phyloP scores from a whole-genome alignment of 352 stramenopile genomes.

The Peronosclerospora sorghi region DNA sequence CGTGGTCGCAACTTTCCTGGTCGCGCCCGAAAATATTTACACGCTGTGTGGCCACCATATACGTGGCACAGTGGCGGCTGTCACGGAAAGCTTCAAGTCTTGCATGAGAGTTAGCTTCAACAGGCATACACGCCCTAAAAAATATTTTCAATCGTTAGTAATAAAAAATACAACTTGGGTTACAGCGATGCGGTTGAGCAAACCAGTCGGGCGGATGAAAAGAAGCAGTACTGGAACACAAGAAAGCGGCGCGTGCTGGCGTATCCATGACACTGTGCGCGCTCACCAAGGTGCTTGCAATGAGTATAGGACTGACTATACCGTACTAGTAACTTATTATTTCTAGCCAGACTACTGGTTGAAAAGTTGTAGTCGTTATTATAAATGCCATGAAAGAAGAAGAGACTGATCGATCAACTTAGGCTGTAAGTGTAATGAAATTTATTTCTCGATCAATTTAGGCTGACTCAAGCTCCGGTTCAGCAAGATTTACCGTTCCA shows the following conservation, averaged over 20 bases:
- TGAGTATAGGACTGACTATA: slow-evolving; percentile 15
- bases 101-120: slow-evolving; percentile 57
- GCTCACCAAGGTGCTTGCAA: slow-evolving; percentile 12
- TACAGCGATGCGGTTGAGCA: neutral
- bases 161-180: neutral
- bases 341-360: neutral
- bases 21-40: slow-evolving; percentile 81
- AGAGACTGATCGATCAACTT: too few relatives aligned
- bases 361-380: too few relatives aligned
- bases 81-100: slow-evolving; percentile 68
- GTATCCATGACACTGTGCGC: slow-evolving; percentile 20
- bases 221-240: slow-evolving; percentile 62
- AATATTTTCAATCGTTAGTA: neutral
- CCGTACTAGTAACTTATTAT: slow-evolving; percentile 2
- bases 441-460: slow-evolving; percentile 17
- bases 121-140: slow-evolving; percentile 47
- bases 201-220: slow-evolving; percentile 75
- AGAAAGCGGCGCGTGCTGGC: slow-evolving; percentile 60
- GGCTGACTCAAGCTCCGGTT: slow-evolving; percentile 56
- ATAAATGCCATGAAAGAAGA: too few relatives aligned
- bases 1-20: slow-evolving; percentile 77
- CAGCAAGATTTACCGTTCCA: slow-evolving; percentile 24
- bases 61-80: slow-evolving; percentile 67
- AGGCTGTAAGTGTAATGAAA: too few relatives aligned
- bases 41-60: slow-evolving; percentile 75